These are phyloP conservation scores for Hypocreales sp. DNA, from an alignment of 2,329 filamentous ascomycete genomes.

Conservation along the genomic window DNA sequence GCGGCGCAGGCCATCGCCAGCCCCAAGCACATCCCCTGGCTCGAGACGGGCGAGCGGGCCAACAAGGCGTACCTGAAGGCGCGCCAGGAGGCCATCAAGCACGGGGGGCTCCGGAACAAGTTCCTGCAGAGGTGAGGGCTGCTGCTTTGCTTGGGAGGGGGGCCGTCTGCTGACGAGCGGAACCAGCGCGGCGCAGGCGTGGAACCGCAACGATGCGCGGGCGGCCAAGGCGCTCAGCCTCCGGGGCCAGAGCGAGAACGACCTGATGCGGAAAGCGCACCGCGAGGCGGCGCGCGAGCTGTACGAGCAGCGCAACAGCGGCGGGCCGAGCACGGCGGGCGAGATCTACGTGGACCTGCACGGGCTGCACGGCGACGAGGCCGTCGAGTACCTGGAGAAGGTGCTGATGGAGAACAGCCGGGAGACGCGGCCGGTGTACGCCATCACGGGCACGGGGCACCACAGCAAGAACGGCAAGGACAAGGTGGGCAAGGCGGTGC, in stretches of 20 bases:
- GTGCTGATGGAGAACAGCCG: constrained; percentile 71
- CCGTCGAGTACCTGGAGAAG: constrained; percentile 81
- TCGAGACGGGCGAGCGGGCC: constrained; percentile 79
- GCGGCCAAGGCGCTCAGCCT: constrained; percentile 90
- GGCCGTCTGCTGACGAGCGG: too few species aligned
- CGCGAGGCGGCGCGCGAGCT: constrained; percentile 82
- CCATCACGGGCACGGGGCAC: constrained; percentile 91
- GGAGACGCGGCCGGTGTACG: constrained; percentile 67
- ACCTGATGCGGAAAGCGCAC: constrained; percentile 92
- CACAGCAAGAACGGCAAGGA: constrained; percentile 99
- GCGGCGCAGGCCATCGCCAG: constrained; percentile 72
- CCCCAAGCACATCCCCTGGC: constrained; percentile 88
- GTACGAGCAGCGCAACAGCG: constrained; percentile 85
- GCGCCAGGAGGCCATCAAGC: constrained; percentile 89
- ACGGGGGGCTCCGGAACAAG: constrained; percentile 90
- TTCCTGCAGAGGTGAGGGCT: constrained; percentile 74
- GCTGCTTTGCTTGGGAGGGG: neutral
- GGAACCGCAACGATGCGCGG: constrained; percentile 94
- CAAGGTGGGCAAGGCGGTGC: constrained; percentile 89
- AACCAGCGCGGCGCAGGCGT: constrained; percentile 79
- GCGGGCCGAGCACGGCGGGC: constrained; percentile 32
- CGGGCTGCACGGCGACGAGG: constrained; percentile 96
- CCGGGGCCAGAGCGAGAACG: constrained; percentile 90
- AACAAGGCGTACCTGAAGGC: constrained; percentile 94
- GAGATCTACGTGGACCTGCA: constrained; percentile 94